Conservation (phyloP, 768 basidiomycete genomes). For the Mycena venus region DNA sequence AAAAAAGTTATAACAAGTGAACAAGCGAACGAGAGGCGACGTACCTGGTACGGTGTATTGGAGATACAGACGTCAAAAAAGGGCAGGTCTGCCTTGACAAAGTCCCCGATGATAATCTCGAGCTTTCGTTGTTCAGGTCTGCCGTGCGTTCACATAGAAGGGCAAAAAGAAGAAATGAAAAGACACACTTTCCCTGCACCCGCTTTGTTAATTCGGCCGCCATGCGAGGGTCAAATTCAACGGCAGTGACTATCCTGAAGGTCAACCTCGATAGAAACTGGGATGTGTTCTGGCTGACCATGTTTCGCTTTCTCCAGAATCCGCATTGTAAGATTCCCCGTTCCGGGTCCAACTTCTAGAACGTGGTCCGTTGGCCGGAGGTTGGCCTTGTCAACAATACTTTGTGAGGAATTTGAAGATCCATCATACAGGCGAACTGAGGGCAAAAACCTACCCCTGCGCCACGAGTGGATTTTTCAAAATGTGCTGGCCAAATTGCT, state of each 20-base stretch:
- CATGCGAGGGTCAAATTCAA: constrained; percentile 99
- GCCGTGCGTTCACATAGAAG: background rate
- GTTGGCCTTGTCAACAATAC: constrained; percentile 77
- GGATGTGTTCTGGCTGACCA: constrained; percentile 42
- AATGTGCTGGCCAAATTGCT: constrained; percentile 97
- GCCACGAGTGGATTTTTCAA: constrained; percentile 94
- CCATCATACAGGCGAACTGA: background rate
- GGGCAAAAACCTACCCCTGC: constrained; percentile 72
- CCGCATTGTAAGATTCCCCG: constrained; percentile 94
- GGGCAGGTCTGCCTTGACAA: constrained; percentile 97
- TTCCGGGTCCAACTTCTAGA: constrained; percentile 97
- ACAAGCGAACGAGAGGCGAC: background rate
- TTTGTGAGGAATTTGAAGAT: background rate
- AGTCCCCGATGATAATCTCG: constrained; percentile 96
- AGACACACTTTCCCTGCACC: constrained; percentile 95
- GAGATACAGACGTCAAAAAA: constrained; percentile 99
- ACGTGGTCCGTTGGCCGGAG: constrained; percentile 95
- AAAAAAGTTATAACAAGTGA: background rate
- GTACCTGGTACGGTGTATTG: constrained; percentile 91
- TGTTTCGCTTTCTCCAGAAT: constrained; percentile 95
- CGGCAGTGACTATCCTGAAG: constrained; percentile 70
- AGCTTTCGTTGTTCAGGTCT: constrained; percentile 97
- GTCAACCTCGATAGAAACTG: background rate
- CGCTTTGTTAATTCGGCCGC: constrained; percentile 97
- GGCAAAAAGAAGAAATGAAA: background rate